Conservation (phyloP, 441 rosid genomes). For the Lepidium campestre region DNA sequence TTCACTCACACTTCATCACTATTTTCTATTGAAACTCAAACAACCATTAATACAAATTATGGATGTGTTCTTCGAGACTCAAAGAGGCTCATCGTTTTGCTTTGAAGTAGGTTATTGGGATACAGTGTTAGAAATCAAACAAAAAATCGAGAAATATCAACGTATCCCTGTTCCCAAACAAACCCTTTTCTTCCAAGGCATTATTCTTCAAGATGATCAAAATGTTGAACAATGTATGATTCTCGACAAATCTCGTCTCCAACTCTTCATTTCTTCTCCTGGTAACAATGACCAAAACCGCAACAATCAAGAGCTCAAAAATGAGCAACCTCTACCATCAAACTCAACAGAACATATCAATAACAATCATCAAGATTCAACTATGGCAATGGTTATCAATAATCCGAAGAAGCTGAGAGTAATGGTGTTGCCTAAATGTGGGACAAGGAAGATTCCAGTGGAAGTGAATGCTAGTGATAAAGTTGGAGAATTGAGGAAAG, state of each 20-base stretch:
- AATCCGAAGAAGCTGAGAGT: constrained; percentile 44
- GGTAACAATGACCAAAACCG: neutral
- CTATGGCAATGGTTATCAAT: neutral
- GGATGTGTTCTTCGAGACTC: constrained; percentile 62
- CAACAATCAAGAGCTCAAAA: constrained; percentile 14
- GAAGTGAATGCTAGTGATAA: constrained; percentile 59
- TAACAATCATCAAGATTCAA: neutral
- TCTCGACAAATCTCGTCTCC: constrained; percentile 51
- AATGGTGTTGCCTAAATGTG: constrained; percentile 55
- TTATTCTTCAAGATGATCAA: constrained; percentile 47
- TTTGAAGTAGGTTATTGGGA: constrained; percentile 68
- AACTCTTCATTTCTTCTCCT: constrained; percentile 30
- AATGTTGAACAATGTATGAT: constrained; percentile 45
- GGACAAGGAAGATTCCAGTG: constrained; percentile 58
- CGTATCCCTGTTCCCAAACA: constrained; percentile 45
- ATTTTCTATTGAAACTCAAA: neutral
- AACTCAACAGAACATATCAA: constrained; percentile 30
- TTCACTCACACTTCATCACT: neutral
- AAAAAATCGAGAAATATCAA: constrained; percentile 56
- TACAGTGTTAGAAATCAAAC: constrained; percentile 66
- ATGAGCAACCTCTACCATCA: constrained; percentile 32
- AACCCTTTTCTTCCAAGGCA: constrained; percentile 57
- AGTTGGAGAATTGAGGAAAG: constrained; percentile 65
- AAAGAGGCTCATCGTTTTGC: constrained; percentile 37
- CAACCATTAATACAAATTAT: constrained; percentile 21